A percentile compares a stretch with the other conserved stretches of the same genome.
Evolutionary conservation across 306 rosid species (phyloP).

Genomic region (Cyamopsis tetragonoloba): DNA sequence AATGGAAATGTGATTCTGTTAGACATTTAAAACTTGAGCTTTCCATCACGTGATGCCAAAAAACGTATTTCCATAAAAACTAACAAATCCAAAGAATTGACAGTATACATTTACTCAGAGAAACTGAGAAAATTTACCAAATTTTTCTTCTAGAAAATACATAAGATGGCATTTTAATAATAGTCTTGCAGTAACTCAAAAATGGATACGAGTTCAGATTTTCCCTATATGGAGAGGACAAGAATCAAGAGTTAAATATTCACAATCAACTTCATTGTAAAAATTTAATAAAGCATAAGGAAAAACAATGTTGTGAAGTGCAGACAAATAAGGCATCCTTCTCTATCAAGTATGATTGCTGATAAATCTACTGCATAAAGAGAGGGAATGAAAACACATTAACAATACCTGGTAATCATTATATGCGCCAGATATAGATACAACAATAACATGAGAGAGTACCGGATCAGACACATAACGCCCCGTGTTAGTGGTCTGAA

Average conservation of each 20-base stretch:
- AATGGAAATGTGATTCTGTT: background rate
- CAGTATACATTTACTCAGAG: background rate
- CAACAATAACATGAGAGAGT: constrained; percentile 78
- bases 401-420: constrained; percentile 84
- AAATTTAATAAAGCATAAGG: background rate
- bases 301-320: background rate
- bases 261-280: constrained; percentile 15
- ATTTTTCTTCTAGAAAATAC: constrained; percentile 7
- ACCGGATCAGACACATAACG: constrained; percentile 57
- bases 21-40: background rate
- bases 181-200: constrained; percentile 1
- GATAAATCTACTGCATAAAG: constrained; percentile 6
- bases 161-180: background rate
- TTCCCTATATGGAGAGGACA: background rate
- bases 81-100: background rate
- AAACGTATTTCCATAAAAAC: background rate
- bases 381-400: background rate
- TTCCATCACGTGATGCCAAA: background rate
- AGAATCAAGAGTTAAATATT: background rate
- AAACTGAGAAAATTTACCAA: background rate
- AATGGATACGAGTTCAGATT: background rate
- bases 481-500: constrained; percentile 59
- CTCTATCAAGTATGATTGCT: constrained; percentile 11
- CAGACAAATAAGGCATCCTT: constrained; percentile 19
- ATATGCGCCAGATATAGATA: constrained; percentile 87